phyloP scores from a whole-genome alignment of 768 basidiomycete genomes.

The Exidia glandulosa region DNA sequence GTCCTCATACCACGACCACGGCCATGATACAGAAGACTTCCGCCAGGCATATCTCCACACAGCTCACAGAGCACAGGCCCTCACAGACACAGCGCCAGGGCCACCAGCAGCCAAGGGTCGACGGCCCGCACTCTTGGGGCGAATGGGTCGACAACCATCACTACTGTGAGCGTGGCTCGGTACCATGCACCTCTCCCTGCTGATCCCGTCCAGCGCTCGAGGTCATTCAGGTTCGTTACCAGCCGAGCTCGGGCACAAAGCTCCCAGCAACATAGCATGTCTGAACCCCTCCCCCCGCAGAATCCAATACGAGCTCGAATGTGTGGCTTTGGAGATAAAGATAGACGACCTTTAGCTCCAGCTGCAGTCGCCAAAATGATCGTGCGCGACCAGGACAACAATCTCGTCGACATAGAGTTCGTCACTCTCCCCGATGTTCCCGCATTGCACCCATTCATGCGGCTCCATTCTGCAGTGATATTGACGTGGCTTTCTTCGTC shows the following conservation, averaged over 20 bases:
- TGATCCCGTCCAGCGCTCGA: background rate
- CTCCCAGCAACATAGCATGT: background rate
- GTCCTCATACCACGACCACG: background rate
- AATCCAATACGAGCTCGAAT: slow-evolving; percentile 85
- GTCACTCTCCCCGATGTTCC: slow-evolving; percentile 23
- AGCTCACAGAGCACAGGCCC: background rate
- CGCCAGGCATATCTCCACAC: background rate
- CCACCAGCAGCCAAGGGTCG: slow-evolving; percentile 6
- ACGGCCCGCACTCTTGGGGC: slow-evolving; percentile 55
- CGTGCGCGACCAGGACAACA: slow-evolving; percentile 56
- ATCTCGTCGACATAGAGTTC: slow-evolving; percentile 64
- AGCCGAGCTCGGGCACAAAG: background rate
- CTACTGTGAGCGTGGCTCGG: background rate
- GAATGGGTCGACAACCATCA: slow-evolving; percentile 57
- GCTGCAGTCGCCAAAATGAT: slow-evolving; percentile 82
- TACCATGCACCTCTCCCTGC: background rate
- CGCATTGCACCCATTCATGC: background rate
- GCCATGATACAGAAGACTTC: slow-evolving; percentile 55
- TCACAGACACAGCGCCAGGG: background rate
- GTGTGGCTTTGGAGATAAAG: slow-evolving; percentile 98
- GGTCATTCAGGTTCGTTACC: background rate
- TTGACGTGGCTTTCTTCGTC: slow-evolving; percentile 81
- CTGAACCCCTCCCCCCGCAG: slow-evolving; percentile 27
- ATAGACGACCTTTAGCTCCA: slow-evolving; percentile 85
- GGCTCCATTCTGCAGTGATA: slow-evolving; percentile 39